Evolutionary conservation across 2,329 filamentous ascomycete genomes (phyloP).

Genomic region (Colletotrichum sp.): DNA sequence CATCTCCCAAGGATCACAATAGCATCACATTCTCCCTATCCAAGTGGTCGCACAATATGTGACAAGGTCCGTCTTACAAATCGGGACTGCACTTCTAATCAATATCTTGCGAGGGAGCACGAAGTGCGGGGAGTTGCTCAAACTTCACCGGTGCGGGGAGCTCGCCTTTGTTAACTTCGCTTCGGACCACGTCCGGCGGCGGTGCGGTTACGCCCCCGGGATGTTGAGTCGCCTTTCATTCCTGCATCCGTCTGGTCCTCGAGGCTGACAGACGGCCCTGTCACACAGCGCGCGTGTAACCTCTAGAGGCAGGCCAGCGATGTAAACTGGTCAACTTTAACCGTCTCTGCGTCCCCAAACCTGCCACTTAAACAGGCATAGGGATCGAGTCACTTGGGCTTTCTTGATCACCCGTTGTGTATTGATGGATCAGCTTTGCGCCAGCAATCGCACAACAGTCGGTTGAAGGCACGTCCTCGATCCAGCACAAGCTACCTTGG

Average conservation of each 20-base stretch:
- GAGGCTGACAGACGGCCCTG: not conserved
- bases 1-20: not conserved
- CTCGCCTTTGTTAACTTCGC: not conserved
- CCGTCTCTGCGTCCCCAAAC: not conserved
- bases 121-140: not conserved
- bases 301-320: not conserved
- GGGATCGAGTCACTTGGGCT: not conserved
- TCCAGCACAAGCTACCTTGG: not conserved
- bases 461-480: not conserved
- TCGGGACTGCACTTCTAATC: not conserved
- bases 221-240: not conserved
- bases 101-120: not conserved
- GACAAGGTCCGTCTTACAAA: not conserved
- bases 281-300: not conserved
- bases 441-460: not conserved
- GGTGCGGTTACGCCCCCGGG: not conserved
- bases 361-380: not conserved
- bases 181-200: not conserved
- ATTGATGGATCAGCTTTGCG: not conserved
- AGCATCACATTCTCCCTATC: not conserved
- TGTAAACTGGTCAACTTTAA: not conserved
- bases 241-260: not conserved
- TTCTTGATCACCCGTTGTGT: not conserved
- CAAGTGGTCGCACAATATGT: not conserved
- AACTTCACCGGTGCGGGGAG: not conserved